phyloP scores from a whole-genome alignment of 176 grass and related monocot genomes.

The Triticum dicoccoides region DNA sequence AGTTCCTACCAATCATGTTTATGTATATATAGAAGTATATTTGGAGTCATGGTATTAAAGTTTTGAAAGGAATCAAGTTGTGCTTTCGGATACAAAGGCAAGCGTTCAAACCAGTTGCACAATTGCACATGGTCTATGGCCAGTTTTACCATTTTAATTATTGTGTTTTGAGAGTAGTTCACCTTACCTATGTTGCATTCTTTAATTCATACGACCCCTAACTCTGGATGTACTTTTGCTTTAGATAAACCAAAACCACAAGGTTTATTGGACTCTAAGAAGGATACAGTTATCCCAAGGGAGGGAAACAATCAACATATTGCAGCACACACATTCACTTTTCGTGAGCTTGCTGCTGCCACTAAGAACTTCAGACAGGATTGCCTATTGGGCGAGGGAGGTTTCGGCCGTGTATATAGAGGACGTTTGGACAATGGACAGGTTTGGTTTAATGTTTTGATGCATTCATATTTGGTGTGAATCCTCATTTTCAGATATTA shows the following conservation, averaged over 20 bases:
- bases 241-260: slow-evolving; percentile 75
- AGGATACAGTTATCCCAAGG: slow-evolving; percentile 58
- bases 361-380: slow-evolving; percentile 83
- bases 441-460: slow-evolving; percentile 43
- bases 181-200: slow-evolving; percentile 10
- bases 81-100: background rate
- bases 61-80: background rate
- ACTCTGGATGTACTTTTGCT: slow-evolving; percentile 31
- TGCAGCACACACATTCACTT: slow-evolving; percentile 86
- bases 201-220: slow-evolving; percentile 29
- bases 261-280: slow-evolving; percentile 56
- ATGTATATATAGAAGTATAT: background rate
- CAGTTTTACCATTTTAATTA: slow-evolving; percentile 10
- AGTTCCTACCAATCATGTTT: background rate
- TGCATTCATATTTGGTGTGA: slow-evolving; percentile 9
- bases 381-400: slow-evolving; percentile 86
- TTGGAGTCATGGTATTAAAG: slow-evolving; percentile 1
- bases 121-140: background rate
- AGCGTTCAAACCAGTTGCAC: background rate
- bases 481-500: background rate
- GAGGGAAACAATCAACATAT: slow-evolving; percentile 69
- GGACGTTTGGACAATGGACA: slow-evolving; percentile 82
- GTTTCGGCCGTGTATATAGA: slow-evolving; percentile 90
- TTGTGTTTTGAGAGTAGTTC: background rate
- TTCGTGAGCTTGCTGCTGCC: slow-evolving; percentile 76